Percentiles rank a stretch among this genome's conserved stretches.
phyloP scores from a whole-genome alignment of 176 grass and related monocot genomes.

The Oryza meridionalis region DNA sequence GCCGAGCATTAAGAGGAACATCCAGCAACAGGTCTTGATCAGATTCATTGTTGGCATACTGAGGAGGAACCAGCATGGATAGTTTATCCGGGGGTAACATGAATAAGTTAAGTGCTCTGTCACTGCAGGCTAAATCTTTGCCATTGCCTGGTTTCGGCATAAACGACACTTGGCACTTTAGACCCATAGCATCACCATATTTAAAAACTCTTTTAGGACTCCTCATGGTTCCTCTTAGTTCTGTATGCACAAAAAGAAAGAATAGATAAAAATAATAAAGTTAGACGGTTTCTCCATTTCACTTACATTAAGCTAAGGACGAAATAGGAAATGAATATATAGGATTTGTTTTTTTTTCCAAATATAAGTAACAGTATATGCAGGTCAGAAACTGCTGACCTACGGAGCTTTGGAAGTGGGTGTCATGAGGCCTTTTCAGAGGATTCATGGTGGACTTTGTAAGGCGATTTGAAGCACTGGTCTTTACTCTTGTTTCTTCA shows the following conservation, averaged over 20 bases:
- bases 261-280: slow-evolving; percentile 41
- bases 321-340: slow-evolving; percentile 2
- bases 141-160: slow-evolving; percentile 41
- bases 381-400: slow-evolving; percentile 52
- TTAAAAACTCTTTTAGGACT: slow-evolving; percentile 63
- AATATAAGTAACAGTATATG: slow-evolving; percentile 19
- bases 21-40: slow-evolving; percentile 86
- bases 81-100: slow-evolving; percentile 58
- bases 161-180: slow-evolving; percentile 39
- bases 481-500: slow-evolving; percentile 27
- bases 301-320: slow-evolving; percentile 20
- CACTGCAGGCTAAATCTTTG: slow-evolving; percentile 40
- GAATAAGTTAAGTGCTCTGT: slow-evolving; percentile 59
- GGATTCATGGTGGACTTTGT: slow-evolving; percentile 36
- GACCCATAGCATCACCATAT: slow-evolving; percentile 39
- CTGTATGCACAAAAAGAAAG: slow-evolving; percentile 51
- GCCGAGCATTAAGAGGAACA: slow-evolving; percentile 68
- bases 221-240: slow-evolving; percentile 44
- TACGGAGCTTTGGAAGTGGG: slow-evolving; percentile 55
- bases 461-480: slow-evolving; percentile 38
- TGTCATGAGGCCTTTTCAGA: slow-evolving; percentile 65
- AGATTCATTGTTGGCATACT: slow-evolving; percentile 51
- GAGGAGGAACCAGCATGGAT: slow-evolving; percentile 52
- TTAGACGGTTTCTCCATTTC: slow-evolving; percentile 20
- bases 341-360: slow-evolving; percentile 2